A percentile compares a stretch with the other conserved stretches of the same genome.
These are phyloP conservation scores for Metarhizium anisopliae DNA, from an alignment of 2,329 filamentous ascomycete species.

Conservation along the genomic window DNA sequence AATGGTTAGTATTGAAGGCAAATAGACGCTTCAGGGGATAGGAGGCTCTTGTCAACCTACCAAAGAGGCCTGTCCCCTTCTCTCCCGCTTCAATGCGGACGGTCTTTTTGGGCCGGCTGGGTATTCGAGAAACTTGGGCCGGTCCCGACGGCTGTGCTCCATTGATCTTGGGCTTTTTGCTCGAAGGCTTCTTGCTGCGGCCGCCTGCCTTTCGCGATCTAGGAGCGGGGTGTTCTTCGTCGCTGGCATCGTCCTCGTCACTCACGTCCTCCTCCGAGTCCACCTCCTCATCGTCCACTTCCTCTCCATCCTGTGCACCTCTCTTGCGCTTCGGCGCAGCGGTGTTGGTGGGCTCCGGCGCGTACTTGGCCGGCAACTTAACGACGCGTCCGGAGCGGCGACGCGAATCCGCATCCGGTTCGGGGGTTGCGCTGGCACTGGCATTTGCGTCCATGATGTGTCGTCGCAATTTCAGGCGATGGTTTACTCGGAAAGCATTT, in stretches of 20 bases:
- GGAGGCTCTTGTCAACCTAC: constrained; percentile 27
- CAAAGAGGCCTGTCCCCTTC: constrained; percentile 46
- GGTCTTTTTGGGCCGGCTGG: constrained; percentile 47
- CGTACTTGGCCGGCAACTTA: constrained; percentile 50
- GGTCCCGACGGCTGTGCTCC: constrained; percentile 32
- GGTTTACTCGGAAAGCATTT: constrained; percentile 10
- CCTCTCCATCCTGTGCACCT: constrained; percentile 37
- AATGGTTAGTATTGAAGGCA: not conserved
- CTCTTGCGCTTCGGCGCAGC: constrained; percentile 50
- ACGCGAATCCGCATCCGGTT: constrained; percentile 43
- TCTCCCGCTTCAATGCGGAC: constrained; percentile 41
- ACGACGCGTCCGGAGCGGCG: constrained; percentile 63
- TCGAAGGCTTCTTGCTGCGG: constrained; percentile 45
- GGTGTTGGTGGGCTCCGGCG: constrained; percentile 34
- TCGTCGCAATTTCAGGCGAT: constrained; percentile 8
- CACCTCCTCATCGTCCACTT: constrained; percentile 37
- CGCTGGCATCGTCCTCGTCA: constrained; percentile 38
- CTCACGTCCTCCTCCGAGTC: constrained; percentile 37
- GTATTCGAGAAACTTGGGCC: constrained; percentile 33
- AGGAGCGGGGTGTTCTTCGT: constrained; percentile 29
- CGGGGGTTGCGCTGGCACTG: constrained; percentile 23
- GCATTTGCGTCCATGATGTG: constrained; percentile 9
- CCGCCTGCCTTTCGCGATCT: constrained; percentile 30
- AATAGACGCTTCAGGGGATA: not conserved
- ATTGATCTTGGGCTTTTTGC: constrained; percentile 57